A percentile compares a stretch with the other conserved stretches of the same genome.
Evolutionary conservation across 2,329 filamentous ascomycete genomes (phyloP).

Genomic region (Sclerotinia glacialis): DNA sequence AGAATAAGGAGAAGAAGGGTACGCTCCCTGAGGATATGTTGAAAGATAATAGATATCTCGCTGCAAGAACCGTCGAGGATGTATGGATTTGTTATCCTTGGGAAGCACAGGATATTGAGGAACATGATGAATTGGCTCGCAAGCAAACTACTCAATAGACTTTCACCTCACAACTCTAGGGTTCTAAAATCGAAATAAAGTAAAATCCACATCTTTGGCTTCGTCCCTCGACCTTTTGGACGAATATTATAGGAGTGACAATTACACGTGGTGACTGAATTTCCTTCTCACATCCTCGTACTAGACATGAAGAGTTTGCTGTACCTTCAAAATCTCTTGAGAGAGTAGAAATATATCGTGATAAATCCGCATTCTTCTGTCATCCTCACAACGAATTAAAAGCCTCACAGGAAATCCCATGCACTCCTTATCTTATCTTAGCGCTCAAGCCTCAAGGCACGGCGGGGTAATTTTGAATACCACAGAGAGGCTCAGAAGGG

Average conservation of each 20-base stretch:
- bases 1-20: slow-evolving; percentile 96
- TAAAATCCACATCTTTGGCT: background rate
- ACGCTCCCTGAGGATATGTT: slow-evolving; percentile 75
- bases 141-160: slow-evolving; percentile 31
- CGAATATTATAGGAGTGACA: background rate
- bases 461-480: background rate
- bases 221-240: background rate
- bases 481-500: background rate
- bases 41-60: slow-evolving; percentile 69
- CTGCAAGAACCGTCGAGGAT: slow-evolving; percentile 84
- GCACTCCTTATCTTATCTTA: slow-evolving; percentile 15
- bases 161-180: background rate
- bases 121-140: slow-evolving; percentile 72
- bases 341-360: background rate
- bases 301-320: too few relatives aligned
- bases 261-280: background rate
- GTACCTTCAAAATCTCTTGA: background rate
- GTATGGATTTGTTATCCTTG: slow-evolving; percentile 99
- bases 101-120: slow-evolving; percentile 92
- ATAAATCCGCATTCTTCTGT: background rate
- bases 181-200: background rate
- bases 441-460: background rate
- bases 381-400: background rate
- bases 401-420: slow-evolving; percentile 12
- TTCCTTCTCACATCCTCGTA: background rate